Conservation (phyloP, 2,329 filamentous ascomycete genomes). For the Metarhizium anisopliae region DNA sequence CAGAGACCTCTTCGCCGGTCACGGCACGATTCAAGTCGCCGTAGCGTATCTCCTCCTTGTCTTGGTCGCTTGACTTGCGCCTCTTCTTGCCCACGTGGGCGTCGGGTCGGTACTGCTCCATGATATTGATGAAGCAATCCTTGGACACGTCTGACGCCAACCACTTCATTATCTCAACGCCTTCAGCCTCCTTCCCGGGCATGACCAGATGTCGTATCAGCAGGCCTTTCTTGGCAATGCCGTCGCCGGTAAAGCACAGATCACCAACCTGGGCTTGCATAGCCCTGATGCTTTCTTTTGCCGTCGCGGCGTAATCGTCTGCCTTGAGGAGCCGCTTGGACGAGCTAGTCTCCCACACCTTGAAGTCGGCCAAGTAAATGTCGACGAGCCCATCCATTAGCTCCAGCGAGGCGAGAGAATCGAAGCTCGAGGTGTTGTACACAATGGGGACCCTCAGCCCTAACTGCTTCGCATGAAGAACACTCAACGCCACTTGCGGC, state of each 20-base stretch:
- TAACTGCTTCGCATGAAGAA: conserved; percentile 61
- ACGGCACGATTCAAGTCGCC: conserved; percentile 65
- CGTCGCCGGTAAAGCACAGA: conserved; percentile 71
- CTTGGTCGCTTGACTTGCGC: conserved; percentile 9
- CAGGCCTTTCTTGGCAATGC: conserved; percentile 69
- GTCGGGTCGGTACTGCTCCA: conserved; percentile 80
- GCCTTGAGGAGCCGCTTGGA: conserved; percentile 68
- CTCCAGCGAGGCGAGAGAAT: conserved; percentile 61
- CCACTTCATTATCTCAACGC: conserved; percentile 65
- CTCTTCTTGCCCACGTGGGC: conserved; percentile 70
- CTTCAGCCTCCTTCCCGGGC: conserved; percentile 70
- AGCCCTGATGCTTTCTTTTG: conserved; percentile 66
- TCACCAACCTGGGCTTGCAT: conserved; percentile 81
- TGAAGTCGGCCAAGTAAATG: conserved; percentile 85
- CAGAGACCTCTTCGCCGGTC: conserved; percentile 50
- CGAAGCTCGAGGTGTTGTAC: conserved; percentile 79
- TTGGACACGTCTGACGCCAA: conserved; percentile 62
- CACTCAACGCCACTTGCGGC: conserved; percentile 69
- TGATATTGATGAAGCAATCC: conserved; percentile 75
- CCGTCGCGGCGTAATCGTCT: conserved; percentile 63
- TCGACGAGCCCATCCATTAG: conserved; percentile 73
- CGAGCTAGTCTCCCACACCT: conserved; percentile 62
- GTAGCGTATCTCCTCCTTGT: conserved; percentile 50
- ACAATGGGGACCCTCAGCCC: conserved; percentile 67
- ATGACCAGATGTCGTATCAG: conserved; percentile 76